Base-by-base conservation (phyloP, 2,329 filamentous ascomycete genomes). In the Xylariomycetidae sp. region DNA sequence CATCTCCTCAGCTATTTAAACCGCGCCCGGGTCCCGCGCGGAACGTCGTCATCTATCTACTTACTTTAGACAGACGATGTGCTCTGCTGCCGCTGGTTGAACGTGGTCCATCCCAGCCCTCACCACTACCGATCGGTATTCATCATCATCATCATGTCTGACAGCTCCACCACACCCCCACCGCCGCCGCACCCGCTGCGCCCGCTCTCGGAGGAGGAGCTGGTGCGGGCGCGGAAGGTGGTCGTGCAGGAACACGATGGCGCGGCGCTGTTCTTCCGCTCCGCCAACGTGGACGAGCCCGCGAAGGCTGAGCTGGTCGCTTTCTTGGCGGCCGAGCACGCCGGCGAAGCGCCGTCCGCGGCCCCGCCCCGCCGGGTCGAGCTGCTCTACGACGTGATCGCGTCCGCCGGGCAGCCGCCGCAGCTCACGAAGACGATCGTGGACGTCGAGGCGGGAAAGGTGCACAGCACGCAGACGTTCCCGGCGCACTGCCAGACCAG, bases 321-420 rank as follows among this genome's bases (percentile, higher is more conserved):
- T 16, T 54, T 48, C 35, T 43, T 57, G 16, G 33, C 31, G n/a
- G 52, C 50, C 2, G 53, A 57, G 33, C 53, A 57, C 35, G 48
- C 45, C 10, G 49, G 50, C 9, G 30, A 45, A 18, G 14, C 39
- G 15, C 45, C 53, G 17, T 44, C 53, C 17, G 36, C 40, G 5
- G 20, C 34, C 12, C 49, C 46, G 14, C 40, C 68, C 2, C 65
- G 72, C 32, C 61, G 60, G 35, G 59, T 68, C 23, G 60, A 61
- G 44, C 64, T 73, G 35, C 48, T 66, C 33, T 68, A 68, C 49
- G 64, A 68, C 35, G 51, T 60, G 4, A 54, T 67, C 32, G 50
- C 14, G 5, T 8, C 8, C 20, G 20, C 20, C 20, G 20, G 20
- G 8, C 14, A 51, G 18, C 40, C 44, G 18, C 48, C 53, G 17